A percentile compares a stretch with the other conserved stretches of the same genome.
phyloP scores from a whole-genome alignment of 129 eudicot species.

The Solidago caesia region DNA sequence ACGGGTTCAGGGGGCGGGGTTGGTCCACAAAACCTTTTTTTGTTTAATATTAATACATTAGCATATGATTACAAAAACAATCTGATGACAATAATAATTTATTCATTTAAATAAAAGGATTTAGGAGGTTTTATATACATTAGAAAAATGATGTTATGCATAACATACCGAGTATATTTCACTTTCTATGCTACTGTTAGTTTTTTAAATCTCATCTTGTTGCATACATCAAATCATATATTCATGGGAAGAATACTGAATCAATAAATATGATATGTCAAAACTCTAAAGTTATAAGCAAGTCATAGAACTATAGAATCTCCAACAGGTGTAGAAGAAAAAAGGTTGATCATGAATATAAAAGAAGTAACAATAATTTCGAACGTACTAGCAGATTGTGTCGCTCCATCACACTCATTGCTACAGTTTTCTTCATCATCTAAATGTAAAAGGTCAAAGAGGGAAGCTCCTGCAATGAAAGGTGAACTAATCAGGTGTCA shows the following conservation, averaged over 20 bases:
- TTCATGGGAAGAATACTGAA: background rate
- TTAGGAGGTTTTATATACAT: no score
- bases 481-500: conserved; percentile 7
- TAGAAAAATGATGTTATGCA: background rate
- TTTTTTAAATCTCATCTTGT: no score
- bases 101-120: no score
- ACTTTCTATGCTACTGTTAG: no score
- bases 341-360: background rate
- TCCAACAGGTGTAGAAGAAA: background rate
- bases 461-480: conserved; percentile 42
- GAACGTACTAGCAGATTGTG: conserved; percentile 28
- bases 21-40: background rate
- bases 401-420: conserved; percentile 19
- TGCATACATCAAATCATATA: background rate
- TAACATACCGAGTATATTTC: background rate
- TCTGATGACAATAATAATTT: background rate
- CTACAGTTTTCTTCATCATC: conserved; percentile 19
- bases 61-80: background rate
- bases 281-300: background rate
- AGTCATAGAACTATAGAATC: background rate
- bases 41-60: no score
- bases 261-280: no score
- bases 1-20: background rate
- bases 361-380: background rate
- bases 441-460: conserved; percentile 45